phyloP scores from a whole-genome alignment of 139 green algal species.

The Micromonas commoda region DNA sequence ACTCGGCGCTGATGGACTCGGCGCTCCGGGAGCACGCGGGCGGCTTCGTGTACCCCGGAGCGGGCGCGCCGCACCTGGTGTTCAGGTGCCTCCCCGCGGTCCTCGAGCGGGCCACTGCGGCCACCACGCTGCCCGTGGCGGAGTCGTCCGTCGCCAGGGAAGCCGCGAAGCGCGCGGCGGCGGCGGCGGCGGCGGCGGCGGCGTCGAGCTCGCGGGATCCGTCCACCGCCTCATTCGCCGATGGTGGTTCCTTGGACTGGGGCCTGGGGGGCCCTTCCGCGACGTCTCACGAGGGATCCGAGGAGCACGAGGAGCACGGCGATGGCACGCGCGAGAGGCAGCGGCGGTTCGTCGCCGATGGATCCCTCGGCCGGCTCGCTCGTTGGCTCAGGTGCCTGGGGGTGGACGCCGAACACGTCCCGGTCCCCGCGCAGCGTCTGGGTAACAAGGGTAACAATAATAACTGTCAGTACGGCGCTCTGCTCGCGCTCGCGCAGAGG shows the following conservation, averaged over 20 bases:
- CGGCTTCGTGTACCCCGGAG: not conserved
- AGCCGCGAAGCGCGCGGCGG: not conserved
- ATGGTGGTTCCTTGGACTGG: no score
- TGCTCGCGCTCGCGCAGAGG: not conserved
- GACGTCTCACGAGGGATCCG: no score
- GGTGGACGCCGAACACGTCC: not conserved
- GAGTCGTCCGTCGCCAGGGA: not conserved
- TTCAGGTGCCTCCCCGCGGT: not conserved
- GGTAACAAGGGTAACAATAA: no score
- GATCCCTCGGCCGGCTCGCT: not conserved
- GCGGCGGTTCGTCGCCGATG: not conserved
- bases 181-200: no score
- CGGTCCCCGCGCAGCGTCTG: no score
- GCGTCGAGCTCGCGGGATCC: no score
- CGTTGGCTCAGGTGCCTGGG: slow-evolving; percentile 10
- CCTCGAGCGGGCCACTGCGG: not conserved
- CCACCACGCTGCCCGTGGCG: not conserved
- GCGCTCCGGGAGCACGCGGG: not conserved
- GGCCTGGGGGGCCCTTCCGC: no score
- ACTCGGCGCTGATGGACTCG: not conserved
- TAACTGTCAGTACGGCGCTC: not conserved
- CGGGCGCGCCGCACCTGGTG: not conserved
- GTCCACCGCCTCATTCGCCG: no score
- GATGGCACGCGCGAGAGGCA: not conserved
- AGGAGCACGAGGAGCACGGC: no score